Evolutionary conservation across 2,329 filamentous ascomycete species (phyloP), one percentile per base, ranked within the genome.

Genomic region (Colletotrichum lini): DNA sequence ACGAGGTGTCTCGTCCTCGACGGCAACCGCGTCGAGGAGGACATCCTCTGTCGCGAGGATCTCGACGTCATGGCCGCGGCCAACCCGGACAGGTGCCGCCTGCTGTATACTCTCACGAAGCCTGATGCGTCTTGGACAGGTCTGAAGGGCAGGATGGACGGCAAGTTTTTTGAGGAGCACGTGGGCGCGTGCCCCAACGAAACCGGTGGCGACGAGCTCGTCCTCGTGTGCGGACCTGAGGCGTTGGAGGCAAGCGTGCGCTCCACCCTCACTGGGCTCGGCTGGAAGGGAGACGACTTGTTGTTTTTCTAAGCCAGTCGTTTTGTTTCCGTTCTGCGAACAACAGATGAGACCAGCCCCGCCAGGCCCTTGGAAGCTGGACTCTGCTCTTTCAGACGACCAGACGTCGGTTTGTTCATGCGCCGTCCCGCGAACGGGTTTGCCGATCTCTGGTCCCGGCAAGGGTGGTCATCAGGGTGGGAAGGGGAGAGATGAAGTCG

Each of bases 21-120:
- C 76, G 94, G 94, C 0, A 98, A 98, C 76, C 85, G 94, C 15
- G 78, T 86, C 8, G 89, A 94, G 64, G 91, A 92, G 73, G 95
- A 98, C 78, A 97, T 98, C n/a, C 84, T 98, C 0, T 95, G 93
- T 77, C 89, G 87, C 72, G 82, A 85, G 1, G 93, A 97, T 68
- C 84, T 98, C 3, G 94, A 97, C 77, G 78, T 70, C 0, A 86
- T 95, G 76, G 87, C 86, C 0, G 79, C 75, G 2, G 83, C 82
- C 0, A 89, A 91, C 64, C 79, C 81, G 23, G 84, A 88, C 4
- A 87, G 86, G 75, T 94, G 90, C 73, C 88, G 85, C 67, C 78
- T 97, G 15, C 75, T 94, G 7, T 89, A 97, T 79, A 91, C 91
- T 0, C 85, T 98, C 38, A 93, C 90, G 1, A 84, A 90, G 62